Base-by-base conservation (phyloP, 257 asterid species). In the Solanum sitiens region DNA sequence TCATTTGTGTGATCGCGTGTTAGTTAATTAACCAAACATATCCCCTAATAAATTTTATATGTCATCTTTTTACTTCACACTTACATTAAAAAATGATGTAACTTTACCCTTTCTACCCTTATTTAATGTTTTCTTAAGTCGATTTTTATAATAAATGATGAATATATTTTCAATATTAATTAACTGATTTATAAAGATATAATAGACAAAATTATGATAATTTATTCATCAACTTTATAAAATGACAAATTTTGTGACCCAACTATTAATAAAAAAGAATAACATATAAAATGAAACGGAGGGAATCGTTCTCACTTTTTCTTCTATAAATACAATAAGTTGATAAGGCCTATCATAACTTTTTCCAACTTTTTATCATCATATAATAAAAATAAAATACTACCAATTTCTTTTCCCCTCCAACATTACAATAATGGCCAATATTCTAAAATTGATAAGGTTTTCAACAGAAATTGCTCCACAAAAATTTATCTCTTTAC, bases 401-500 rank as follows among this genome's bases (percentile, higher is more conserved):
- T 16, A 80, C 68, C 67, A 44, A 23, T 80, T 27, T 25, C n/a
- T 27, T 79, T 3, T 11, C 85, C 61, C 11, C 82, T 37, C 30
- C 27, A 15, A 30, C 25, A 47, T 25, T 85, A 84, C 27, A 15
- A 33, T 45, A 25, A 92, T 94, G 95, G 90, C 90, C 13, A 93
- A 88, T 25, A 42, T 91, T 82, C 86, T 76, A 72, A 93, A 88
- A 71, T 71, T 71, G 61, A n/a, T 89, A 79, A 89, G 93, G 83
- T 91, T 94, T 74, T 77, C 86, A n/a, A 93, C 93, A 27, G 95
- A 94, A 89, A 92, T 94, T 33, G 95, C 95, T 25, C 97, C 97
- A 2, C 91, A 94, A 37, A 93, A 89, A 73, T 45, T 91, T 33
- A 80, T 93, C 90, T 85, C 92, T 8, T 70, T 89, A 11, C 87